These are phyloP conservation scores for Penicillium flavigenum DNA, from an alignment of 495 filamentous ascomycete genomes.

Conservation along the genomic window DNA sequence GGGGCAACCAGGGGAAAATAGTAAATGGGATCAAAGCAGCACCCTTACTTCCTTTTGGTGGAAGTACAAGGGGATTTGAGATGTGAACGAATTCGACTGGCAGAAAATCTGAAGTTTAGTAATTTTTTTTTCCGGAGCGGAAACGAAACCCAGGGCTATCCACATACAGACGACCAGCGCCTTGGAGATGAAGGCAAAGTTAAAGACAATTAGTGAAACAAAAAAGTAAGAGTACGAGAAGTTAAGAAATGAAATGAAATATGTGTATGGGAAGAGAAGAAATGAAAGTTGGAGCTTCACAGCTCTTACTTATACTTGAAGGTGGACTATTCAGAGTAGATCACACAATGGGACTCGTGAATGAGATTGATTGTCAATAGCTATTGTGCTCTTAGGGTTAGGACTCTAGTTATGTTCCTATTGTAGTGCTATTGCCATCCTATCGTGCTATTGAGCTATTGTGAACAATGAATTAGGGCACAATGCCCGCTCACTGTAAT, in stretches of 20 bases:
- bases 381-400: background rate
- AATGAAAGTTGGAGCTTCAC: background rate
- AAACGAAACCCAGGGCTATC: conserved; percentile 14
- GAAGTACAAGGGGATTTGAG: conserved; percentile 6
- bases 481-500: background rate
- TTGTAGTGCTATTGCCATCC: background rate
- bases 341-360: background rate
- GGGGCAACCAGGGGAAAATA: conserved; percentile 24
- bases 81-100: conserved; percentile 17
- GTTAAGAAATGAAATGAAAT: background rate
- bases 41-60: conserved; percentile 7
- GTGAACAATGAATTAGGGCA: background rate
- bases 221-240: background rate
- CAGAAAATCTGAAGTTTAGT: conserved; percentile 23
- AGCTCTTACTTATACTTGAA: background rate
- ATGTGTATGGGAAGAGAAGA: background rate
- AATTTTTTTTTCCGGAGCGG: conserved; percentile 21
- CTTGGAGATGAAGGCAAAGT: background rate
- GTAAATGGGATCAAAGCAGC: conserved; percentile 17
- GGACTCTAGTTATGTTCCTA: background rate
- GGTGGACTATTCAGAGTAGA: background rate
- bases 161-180: conserved; percentile 1
- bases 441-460: background rate
- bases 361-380: conserved; percentile 1
- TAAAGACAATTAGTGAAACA: background rate